Evolutionary conservation across 495 filamentous ascomycete species (phyloP).

Genomic region (Penicillium arizonense): DNA sequence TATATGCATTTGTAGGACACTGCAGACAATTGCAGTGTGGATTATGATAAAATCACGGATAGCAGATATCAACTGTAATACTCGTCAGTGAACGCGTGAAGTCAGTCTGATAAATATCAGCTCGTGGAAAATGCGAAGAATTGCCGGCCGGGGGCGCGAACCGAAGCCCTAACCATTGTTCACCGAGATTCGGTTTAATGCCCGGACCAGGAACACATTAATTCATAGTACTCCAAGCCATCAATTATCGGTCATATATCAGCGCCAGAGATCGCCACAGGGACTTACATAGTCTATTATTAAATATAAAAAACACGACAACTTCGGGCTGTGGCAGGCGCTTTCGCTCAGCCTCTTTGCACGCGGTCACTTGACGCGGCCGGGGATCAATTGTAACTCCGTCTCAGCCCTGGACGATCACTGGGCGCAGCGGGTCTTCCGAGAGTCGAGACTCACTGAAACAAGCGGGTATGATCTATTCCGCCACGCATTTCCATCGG

Average conservation of each 20-base stretch:
- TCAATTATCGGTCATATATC: background rate
- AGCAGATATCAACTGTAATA: too few relatives aligned
- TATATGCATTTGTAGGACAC: background rate
- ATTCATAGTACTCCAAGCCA: background rate
- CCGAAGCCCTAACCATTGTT: too few relatives aligned
- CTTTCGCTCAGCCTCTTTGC: constrained; percentile 18
- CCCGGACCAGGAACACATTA: background rate
- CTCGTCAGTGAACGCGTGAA: too few relatives aligned
- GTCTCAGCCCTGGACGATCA: constrained; percentile 21
- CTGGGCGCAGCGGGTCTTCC: constrained; percentile 2
- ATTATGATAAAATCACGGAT: too few relatives aligned
- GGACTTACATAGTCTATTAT: background rate
- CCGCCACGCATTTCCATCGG: background rate
- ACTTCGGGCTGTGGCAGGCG: background rate
- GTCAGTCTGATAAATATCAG: too few relatives aligned
- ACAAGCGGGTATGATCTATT: background rate
- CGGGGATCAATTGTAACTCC: background rate
- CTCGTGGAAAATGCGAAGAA: too few relatives aligned
- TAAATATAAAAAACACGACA: background rate
- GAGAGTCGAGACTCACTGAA: background rate
- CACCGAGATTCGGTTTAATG: too few relatives aligned
- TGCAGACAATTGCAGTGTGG: too few relatives aligned
- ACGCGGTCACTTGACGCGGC: background rate
- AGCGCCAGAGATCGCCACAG: background rate
- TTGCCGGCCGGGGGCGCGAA: too few relatives aligned